These are phyloP conservation scores for Clausena lansium DNA, from an alignment of 345 rosid species.

Conservation along the genomic window DNA sequence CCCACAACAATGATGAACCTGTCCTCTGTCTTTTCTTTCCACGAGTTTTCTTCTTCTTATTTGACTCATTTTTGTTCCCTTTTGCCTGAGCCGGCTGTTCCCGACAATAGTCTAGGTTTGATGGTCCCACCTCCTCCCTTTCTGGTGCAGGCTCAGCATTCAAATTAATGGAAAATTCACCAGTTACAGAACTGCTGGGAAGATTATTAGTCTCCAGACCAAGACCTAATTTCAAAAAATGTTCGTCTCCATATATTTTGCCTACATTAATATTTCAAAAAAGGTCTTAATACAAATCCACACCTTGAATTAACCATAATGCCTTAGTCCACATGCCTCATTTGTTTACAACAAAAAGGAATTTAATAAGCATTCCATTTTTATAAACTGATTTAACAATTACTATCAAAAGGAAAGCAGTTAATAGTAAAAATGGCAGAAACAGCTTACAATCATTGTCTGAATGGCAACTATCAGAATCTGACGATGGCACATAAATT, in stretches of 20 bases:
- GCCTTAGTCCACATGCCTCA: not conserved
- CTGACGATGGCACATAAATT: constrained; percentile 22
- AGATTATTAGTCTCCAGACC: constrained; percentile 3
- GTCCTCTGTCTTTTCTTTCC: constrained; percentile 32
- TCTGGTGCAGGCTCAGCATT: constrained; percentile 15
- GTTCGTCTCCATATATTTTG: constrained; percentile 1
- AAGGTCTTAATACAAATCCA: not conserved
- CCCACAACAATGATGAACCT: constrained; percentile 55
- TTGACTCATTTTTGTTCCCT: not conserved
- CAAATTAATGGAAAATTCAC: constrained; percentile 7
- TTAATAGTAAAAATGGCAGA: not conserved
- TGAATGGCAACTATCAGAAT: constrained; percentile 23
- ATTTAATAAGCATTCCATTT: not conserved
- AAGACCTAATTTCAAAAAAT: constrained; percentile 13
- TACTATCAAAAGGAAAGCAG: not conserved
- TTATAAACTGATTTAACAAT: not conserved
- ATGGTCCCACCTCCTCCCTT: not conserved
- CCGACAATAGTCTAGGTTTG: not conserved
- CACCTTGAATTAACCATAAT: not conserved
- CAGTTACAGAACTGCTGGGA: not conserved
- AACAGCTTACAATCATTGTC: not conserved
- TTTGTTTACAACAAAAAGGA: not conserved
- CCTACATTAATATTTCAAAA: constrained; percentile 18
- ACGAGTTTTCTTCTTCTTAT: constrained; percentile 17
- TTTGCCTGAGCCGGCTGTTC: constrained; percentile 5